Percentiles rank a stretch among this genome's conserved stretches.
Conservation (phyloP, 2,329 filamentous ascomycete species). For the Microascus cirrosus region DNA sequence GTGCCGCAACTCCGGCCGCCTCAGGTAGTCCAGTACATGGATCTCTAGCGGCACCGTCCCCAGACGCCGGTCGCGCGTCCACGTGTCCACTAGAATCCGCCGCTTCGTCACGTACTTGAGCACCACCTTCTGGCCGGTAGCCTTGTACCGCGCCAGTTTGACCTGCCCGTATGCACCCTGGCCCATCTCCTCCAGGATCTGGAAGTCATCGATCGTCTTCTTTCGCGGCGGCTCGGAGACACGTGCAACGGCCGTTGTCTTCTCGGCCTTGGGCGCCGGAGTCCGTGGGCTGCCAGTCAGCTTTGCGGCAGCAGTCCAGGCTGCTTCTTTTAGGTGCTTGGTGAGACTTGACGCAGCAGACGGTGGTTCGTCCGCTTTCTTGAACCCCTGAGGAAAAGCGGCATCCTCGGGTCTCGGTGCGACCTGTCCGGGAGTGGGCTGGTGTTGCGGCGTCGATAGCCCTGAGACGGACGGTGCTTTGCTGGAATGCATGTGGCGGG, state of each 20-base stretch:
- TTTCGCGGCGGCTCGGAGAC: slow-evolving; percentile 39
- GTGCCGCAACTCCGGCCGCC: slow-evolving; percentile 57
- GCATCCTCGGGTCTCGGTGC: background rate
- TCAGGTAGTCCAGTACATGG: slow-evolving; percentile 88
- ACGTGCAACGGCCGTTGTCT: slow-evolving; percentile 21
- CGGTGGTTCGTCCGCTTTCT: slow-evolving; percentile 13
- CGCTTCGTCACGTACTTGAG: slow-evolving; percentile 97
- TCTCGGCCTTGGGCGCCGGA: slow-evolving; percentile 18
- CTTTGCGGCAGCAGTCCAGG: slow-evolving; percentile 41
- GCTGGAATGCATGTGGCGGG: slow-evolving; percentile 74
- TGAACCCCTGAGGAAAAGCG: background rate
- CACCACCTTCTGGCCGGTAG: slow-evolving; percentile 72
- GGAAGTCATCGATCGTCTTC: slow-evolving; percentile 81
- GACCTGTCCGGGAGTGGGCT: slow-evolving; percentile 66
- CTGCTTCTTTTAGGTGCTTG: slow-evolving; percentile 45
- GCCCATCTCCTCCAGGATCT: slow-evolving; percentile 94
- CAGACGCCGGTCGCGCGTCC: slow-evolving; percentile 85
- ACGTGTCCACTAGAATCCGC: slow-evolving; percentile 93
- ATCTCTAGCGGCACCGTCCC: slow-evolving; percentile 96
- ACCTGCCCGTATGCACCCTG: slow-evolving; percentile 97
- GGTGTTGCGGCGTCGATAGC: slow-evolving; percentile 60
- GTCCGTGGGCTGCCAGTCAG: slow-evolving; percentile 29
- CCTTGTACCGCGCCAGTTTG: slow-evolving; percentile 82
- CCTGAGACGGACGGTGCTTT: slow-evolving; percentile 45
- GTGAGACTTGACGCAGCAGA: slow-evolving; percentile 36